Evolutionary conservation across 2,329 filamentous ascomycete genomes (phyloP).

Genomic region (Cercospora brassicicola): DNA sequence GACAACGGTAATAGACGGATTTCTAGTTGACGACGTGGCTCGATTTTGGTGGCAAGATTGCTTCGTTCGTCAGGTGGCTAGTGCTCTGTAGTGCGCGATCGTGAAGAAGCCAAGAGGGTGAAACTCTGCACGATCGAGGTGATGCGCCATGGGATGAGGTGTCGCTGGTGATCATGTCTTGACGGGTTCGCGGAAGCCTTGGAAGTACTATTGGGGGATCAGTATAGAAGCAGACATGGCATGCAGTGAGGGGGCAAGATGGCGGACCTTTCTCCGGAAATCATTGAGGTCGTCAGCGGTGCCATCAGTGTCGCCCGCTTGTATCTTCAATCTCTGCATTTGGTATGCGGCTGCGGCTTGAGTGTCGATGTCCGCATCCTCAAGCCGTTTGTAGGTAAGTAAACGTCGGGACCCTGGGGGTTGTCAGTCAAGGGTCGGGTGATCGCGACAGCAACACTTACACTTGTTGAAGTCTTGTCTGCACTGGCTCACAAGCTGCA

Average conservation of each 20-base stretch:
- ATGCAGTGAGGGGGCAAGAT: neutral
- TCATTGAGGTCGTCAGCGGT: constrained; percentile 67
- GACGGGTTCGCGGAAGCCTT: constrained; percentile 36
- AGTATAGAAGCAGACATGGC: neutral
- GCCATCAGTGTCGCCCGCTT: constrained; percentile 40
- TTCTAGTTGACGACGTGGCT: neutral
- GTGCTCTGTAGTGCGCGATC: neutral
- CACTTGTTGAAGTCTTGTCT: constrained; percentile 89
- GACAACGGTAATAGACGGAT: neutral
- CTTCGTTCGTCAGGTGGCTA: neutral
- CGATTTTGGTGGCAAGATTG: neutral
- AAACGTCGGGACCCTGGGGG: constrained; percentile 76
- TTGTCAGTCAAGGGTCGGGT: neutral
- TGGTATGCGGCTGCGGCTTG: constrained; percentile 33
- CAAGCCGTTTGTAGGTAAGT: constrained; percentile 77
- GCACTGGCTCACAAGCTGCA: constrained; percentile 74
- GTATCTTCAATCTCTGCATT: constrained; percentile 22
- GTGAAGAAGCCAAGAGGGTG: neutral
- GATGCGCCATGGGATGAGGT: neutral
- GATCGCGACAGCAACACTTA: constrained; percentile 28
- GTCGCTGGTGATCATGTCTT: neutral
- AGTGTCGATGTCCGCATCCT: constrained; percentile 55
- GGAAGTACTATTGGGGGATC: constrained; percentile 36
- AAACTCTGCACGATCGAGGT: neutral
- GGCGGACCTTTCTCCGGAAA: constrained; percentile 58